These are phyloP conservation scores for Suhomyces chickasaworum DNA, from an alignment of 1,139 yeast species.

Conservation along the genomic window DNA sequence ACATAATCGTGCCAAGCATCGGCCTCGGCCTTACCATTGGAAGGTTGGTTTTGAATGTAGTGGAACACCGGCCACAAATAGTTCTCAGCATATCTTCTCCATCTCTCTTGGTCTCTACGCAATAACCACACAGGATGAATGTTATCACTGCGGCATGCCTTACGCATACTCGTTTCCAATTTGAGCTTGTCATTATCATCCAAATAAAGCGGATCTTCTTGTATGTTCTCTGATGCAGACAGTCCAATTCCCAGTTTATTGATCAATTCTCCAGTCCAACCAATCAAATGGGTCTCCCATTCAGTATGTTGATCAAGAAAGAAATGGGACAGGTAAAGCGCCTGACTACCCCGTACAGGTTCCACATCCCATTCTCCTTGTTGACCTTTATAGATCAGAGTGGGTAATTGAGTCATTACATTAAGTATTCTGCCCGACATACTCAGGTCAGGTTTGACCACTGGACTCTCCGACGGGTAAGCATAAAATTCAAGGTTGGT, in stretches of 20 bases:
- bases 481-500: conserved; percentile 21
- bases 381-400: conserved; percentile 50
- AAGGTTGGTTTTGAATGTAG: conserved; percentile 72
- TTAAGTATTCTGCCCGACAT: conserved; percentile 67
- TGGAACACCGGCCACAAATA: conserved; percentile 94
- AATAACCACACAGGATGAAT: conserved; percentile 87
- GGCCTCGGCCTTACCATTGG: conserved; percentile 69
- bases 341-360: conserved; percentile 80
- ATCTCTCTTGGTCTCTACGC: conserved; percentile 69
- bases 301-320: conserved; percentile 65
- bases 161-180: conserved; percentile 47
- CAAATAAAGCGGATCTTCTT: conserved; percentile 64
- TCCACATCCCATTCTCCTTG: conserved; percentile 53
- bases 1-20: conserved; percentile 93
- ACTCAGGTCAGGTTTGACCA: conserved; percentile 38
- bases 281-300: conserved; percentile 88
- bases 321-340: conserved; percentile 73
- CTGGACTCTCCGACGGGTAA: conserved; percentile 27
- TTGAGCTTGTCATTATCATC: conserved; percentile 55
- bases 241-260: conserved; percentile 33
- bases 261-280: conserved; percentile 92
- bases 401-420: conserved; percentile 70
- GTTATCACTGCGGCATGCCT: conserved; percentile 48
- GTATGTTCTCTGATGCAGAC: conserved; percentile 30
- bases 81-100: conserved; percentile 89